Evolutionary conservation across 148 eudicot species (phyloP).

Genomic region (Talinum fruticosum): DNA sequence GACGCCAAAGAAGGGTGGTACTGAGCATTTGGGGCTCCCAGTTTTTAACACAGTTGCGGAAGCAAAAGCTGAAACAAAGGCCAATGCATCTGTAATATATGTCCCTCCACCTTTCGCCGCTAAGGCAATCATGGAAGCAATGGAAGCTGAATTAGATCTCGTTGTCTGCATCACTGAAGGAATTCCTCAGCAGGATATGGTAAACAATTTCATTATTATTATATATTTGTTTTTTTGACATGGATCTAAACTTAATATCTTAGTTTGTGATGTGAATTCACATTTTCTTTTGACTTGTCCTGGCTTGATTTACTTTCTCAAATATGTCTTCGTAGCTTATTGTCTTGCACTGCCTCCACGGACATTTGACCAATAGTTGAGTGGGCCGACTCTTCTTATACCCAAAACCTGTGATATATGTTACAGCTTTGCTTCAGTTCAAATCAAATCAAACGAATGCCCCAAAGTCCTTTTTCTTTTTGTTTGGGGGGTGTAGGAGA

Average conservation of each 20-base stretch:
- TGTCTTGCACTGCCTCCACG: background rate
- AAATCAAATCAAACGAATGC: background rate
- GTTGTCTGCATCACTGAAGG: conserved; percentile 98
- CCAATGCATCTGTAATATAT: conserved; percentile 93
- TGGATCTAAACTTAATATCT: background rate
- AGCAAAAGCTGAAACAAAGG: conserved; percentile 94
- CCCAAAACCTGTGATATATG: background rate
- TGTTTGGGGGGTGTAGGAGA: background rate
- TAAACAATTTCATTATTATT: conserved; percentile 21
- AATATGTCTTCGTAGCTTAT: background rate
- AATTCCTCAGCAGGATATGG: conserved; percentile 99
- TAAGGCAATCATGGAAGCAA: conserved; percentile 86
- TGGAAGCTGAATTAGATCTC: conserved; percentile 93
- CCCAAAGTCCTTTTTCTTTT: background rate
- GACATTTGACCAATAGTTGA: background rate
- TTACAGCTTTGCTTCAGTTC: background rate
- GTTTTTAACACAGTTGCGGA: conserved; percentile 91
- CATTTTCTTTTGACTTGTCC: background rate
- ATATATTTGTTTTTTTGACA: background rate
- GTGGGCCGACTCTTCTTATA: background rate
- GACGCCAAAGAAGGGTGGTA: conserved; percentile 94
- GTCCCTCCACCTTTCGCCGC: conserved; percentile 99
- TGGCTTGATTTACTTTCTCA: background rate
- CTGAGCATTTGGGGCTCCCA: conserved; percentile 94
- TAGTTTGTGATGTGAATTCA: background rate